Base-by-base conservation (phyloP, 1,284 basidiomycete genomes). In the Pascua sp. region DNA sequence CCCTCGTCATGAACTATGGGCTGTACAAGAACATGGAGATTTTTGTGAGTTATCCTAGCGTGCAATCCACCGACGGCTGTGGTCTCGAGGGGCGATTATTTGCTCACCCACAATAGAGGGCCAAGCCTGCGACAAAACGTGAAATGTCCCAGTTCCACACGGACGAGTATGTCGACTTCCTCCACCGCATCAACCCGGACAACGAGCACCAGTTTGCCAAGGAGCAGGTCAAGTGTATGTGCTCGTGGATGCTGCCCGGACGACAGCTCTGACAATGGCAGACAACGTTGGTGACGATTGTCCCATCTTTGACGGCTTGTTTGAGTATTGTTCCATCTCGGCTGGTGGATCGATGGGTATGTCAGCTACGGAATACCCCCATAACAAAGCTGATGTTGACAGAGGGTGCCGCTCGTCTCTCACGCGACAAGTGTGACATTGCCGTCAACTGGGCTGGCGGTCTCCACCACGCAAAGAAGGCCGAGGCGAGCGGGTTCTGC, bases 401-500 rank as follows among this genome's bases (percentile, higher is more conserved):
- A 93, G 94, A 99, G 89, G 94, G 95, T 47, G 95, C 96, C 42
- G 94, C 95, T 11, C 83, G 95, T 43, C 79, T 98, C 24, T 96
- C 91, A 65, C 81, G 95, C 52, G 94, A 98, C 78, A 98, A 98
- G 76, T 98, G 94, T 75, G 95, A 98, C 73, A 98, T 98, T 66
- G 95, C 95, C 1, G 86, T 98, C 57, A 98, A 98, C 73, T 98
- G 95, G 95, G 95, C 95, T 2, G 95, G 95, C 15, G 95, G 95
- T 8, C 80, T 98, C 53, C 95, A 98, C 74, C 95, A 98, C 72
- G 93, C 95, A 2, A 98, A 98, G 79, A 98, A 98, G 80, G 91
- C 92, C 46, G 96, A 98, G 79, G 95, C 95, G 0, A 94, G 90
- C 67, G 95, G 95, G 1, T 98, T 98, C 78, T 98, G 95, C 79